Evolutionary conservation across 148 eudicot genomes (phyloP).

Genomic region (Heliosperma pusillum): DNA sequence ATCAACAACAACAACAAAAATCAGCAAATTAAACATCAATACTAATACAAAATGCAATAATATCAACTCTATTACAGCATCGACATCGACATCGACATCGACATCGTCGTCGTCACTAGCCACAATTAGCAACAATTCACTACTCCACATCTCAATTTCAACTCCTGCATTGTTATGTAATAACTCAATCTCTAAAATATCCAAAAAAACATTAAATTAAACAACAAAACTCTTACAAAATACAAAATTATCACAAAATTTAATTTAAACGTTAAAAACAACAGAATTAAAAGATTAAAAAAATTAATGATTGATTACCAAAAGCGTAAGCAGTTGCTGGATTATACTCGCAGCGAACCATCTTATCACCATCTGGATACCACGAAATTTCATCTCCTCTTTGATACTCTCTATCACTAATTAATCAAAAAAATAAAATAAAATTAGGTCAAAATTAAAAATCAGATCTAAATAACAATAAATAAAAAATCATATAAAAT

Average conservation of each 20-base stretch:
- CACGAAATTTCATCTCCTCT: constrained; percentile 86
- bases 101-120: neutral
- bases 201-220: too few relatives aligned
- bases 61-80: neutral
- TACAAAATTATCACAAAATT: neutral
- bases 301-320: constrained; percentile 41
- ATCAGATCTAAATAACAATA: constrained; percentile 18
- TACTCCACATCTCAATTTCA: neutral
- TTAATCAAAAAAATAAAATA: constrained; percentile 19
- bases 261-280: neutral
- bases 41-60: neutral
- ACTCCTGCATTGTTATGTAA: neutral
- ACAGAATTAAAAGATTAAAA: constrained; percentile 21
- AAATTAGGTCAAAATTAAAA: constrained; percentile 1
- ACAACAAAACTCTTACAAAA: neutral
- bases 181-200: neutral
- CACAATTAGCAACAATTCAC: neutral
- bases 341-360: constrained; percentile 84
- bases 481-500: neutral
- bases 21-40: neutral
- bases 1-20: neutral
- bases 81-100: neutral
- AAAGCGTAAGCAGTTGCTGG: constrained; percentile 84
- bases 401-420: constrained; percentile 83
- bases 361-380: constrained; percentile 91